These are phyloP conservation scores for Lachancea mirantina DNA, from an alignment of 805 yeast species.

Conservation along the genomic window DNA sequence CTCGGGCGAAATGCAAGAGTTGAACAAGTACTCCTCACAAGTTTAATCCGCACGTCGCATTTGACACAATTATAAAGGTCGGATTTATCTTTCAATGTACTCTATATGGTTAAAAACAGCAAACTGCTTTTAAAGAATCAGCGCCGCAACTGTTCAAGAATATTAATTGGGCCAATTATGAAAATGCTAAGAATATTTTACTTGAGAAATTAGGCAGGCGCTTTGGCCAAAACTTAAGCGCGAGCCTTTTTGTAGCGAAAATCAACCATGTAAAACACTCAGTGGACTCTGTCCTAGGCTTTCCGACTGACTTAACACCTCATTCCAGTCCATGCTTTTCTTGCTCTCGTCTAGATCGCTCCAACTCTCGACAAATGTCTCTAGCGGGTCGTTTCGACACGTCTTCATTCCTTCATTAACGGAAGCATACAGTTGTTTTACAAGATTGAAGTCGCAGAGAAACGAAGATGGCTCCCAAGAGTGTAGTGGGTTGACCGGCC, in stretches of 20 bases:
- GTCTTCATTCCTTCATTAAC: conserved; percentile 13
- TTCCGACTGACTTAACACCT: background rate
- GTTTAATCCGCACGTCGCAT: too few species aligned
- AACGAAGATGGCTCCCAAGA: conserved; percentile 6
- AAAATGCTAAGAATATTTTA: too few species aligned
- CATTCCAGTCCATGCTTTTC: background rate
- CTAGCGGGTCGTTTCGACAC: conserved; percentile 17
- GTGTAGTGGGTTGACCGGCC: conserved; percentile 5
- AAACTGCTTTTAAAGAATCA: too few species aligned
- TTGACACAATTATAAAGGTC: too few species aligned
- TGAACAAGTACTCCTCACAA: too few species aligned
- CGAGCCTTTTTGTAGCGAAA: too few species aligned
- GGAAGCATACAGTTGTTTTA: conserved; percentile 15
- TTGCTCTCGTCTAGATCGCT: conserved; percentile 13
- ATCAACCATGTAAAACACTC: conserved; percentile 3
- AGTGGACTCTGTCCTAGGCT: background rate
- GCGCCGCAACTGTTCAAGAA: too few species aligned
- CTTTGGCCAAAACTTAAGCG: too few species aligned
- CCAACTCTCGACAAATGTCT: conserved; percentile 23
- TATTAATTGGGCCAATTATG: too few species aligned
- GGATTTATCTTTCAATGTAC: too few species aligned
- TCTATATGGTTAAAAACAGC: too few species aligned
- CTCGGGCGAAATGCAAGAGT: background rate
- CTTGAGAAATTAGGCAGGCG: background rate
- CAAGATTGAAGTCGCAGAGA: conserved; percentile 15